These are phyloP conservation scores for Dictyostelium citrinum DNA, from an alignment of 78 protist genomes.

Conservation along the genomic window DNA sequence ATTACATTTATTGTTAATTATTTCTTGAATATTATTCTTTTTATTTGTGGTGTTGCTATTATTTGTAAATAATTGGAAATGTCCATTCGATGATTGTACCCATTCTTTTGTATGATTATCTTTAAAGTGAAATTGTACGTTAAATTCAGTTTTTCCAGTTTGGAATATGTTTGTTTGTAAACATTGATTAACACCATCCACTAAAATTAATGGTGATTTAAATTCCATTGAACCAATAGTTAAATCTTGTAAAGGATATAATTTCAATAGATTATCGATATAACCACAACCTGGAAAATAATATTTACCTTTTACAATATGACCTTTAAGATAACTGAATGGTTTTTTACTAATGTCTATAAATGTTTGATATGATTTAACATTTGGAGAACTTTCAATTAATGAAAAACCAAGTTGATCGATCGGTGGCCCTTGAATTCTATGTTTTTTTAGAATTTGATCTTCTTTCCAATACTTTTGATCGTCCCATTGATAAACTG, in stretches of 20 bases:
- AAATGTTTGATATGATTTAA: constrained; percentile 3
- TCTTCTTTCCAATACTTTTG: constrained; percentile 10
- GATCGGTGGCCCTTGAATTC: constrained; percentile 15
- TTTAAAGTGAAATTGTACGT: background rate
- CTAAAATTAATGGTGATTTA: background rate
- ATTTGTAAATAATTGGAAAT: background rate
- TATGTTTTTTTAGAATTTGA: background rate
- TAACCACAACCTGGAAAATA: constrained; percentile 39
- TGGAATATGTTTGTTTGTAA: background rate
- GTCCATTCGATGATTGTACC: background rate
- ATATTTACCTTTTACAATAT: background rate
- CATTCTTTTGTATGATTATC: background rate
- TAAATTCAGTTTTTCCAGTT: background rate
- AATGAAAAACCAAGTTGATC: background rate
- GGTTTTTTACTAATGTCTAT: background rate
- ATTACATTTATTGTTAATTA: background rate
- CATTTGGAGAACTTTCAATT: constrained; percentile 42
- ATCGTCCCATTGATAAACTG: constrained; percentile 14
- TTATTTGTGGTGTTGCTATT: background rate
- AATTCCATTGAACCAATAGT: background rate
- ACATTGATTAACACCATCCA: background rate
- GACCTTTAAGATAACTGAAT: constrained; percentile 20
- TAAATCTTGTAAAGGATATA: background rate
- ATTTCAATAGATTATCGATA: background rate
- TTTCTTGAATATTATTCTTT: background rate